These are phyloP conservation scores for Colletotrichum shisoi DNA, from an alignment of 2,329 filamentous ascomycete species.

Conservation along the genomic window DNA sequence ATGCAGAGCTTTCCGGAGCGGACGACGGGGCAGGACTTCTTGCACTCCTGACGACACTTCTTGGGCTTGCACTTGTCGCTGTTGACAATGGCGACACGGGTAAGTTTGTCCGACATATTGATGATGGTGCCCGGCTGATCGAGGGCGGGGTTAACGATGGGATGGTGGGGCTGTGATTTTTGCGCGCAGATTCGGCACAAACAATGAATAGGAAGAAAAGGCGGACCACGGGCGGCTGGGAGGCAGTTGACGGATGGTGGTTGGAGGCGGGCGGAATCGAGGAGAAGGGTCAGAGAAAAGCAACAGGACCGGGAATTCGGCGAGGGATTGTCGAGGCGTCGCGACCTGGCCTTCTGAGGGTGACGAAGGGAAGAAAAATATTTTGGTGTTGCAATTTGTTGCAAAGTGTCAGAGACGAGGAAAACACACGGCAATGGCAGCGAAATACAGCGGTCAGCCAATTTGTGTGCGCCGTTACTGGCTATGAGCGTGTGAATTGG, in stretches of 20 bases:
- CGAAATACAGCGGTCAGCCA: conserved; percentile 39
- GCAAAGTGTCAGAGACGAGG: conserved; percentile 25
- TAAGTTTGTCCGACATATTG: conserved; percentile 91
- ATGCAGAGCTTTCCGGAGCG: conserved; percentile 97
- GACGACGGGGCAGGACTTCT: conserved; percentile 97
- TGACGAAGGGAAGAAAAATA: conserved; percentile 20
- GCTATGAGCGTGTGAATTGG: conserved; percentile 40
- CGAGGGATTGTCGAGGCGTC: conserved; percentile 31
- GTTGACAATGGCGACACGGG: conserved; percentile 98
- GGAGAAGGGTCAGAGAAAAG: conserved; percentile 4
- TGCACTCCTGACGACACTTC: conserved; percentile 99
- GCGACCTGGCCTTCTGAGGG: conserved; percentile 35
- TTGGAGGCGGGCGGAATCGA: neutral
- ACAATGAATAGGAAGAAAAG: conserved; percentile 18
- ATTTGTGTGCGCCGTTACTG: conserved; percentile 40
- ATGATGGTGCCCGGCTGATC: conserved; percentile 42
- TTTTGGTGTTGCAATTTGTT: conserved; percentile 32
- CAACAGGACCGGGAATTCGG: conserved; percentile 29
- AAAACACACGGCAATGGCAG: conserved; percentile 26
- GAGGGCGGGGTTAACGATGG: conserved; percentile 35
- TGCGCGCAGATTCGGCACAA: conserved; percentile 15
- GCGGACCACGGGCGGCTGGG: conserved; percentile 1
- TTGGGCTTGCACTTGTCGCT: conserved; percentile 78
- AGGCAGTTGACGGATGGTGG: conserved; percentile 6
- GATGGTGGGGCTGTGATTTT: conserved; percentile 34